Evolutionary conservation across 306 rosid genomes (phyloP).

Genomic region (Casuarina glauca): DNA sequence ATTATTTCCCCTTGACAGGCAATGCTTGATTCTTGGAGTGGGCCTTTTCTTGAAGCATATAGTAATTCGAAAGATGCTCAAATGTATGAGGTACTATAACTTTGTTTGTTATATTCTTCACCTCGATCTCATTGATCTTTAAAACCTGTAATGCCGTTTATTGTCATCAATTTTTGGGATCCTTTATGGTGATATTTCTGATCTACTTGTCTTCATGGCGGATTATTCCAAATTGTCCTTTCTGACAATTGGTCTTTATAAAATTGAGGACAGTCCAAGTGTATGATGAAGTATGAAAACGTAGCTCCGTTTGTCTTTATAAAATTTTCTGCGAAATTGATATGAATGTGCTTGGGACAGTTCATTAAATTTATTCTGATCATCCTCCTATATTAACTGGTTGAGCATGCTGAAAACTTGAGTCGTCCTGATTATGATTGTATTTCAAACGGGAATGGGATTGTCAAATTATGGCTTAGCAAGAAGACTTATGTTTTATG

Average conservation of each 20-base stretch:
- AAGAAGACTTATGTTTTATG: neutral
- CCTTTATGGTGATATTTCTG: neutral
- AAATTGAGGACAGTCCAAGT: neutral
- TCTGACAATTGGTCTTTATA: conserved; percentile 4
- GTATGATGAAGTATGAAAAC: neutral
- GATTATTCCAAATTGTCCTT: neutral
- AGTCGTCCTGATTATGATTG: conserved; percentile 7
- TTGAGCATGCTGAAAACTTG: conserved; percentile 16
- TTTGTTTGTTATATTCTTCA: conserved; percentile 6
- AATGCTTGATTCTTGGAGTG: conserved; percentile 80
- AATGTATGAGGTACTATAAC: conserved; percentile 57
- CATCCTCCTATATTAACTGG: conserved; percentile 1
- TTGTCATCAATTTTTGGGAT: neutral
- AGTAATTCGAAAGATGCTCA: conserved; percentile 50
- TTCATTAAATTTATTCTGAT: neutral
- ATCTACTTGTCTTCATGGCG: neutral
- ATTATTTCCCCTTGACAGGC: conserved; percentile 46
- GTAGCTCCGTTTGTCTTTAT: neutral
- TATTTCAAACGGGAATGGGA: neutral
- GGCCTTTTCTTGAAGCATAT: conserved; percentile 58
- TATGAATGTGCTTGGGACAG: neutral
- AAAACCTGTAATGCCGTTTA: neutral
- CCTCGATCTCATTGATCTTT: neutral
- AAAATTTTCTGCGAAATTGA: conserved; percentile 4
- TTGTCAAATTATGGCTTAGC: neutral